These are phyloP conservation scores for Calophaca sinica DNA, from an alignment of 306 rosid species.

Conservation along the genomic window DNA sequence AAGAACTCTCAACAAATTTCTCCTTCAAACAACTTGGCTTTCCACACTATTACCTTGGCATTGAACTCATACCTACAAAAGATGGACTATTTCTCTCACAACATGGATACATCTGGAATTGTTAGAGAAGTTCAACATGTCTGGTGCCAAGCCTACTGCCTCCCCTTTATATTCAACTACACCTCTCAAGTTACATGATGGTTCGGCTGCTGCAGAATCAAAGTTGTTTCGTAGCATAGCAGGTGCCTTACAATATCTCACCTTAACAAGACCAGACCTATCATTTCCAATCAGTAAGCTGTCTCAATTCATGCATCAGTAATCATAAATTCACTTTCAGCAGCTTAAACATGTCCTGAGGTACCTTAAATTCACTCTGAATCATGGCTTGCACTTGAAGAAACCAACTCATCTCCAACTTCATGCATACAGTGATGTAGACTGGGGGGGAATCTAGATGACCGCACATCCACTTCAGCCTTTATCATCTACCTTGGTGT, in stretches of 20 bases:
- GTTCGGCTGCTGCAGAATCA: not conserved
- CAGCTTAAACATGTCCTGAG: not conserved
- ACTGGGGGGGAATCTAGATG: not conserved
- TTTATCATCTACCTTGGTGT: not conserved
- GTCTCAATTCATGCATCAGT: not conserved
- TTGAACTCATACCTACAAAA: not conserved
- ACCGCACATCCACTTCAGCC: not conserved
- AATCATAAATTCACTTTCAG: not conserved
- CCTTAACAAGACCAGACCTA: not conserved
- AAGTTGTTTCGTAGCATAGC: not conserved
- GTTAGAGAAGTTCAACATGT: not conserved
- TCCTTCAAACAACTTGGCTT: not conserved
- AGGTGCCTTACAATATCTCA: not conserved
- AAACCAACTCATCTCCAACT: not conserved
- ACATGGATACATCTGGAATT: not conserved
- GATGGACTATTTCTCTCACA: not conserved
- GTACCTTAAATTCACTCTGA: not conserved
- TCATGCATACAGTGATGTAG: not conserved
- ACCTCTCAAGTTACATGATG: not conserved
- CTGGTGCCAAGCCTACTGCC: not conserved
- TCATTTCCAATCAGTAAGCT: not conserved
- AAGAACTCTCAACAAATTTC: not conserved
- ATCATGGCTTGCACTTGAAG: not conserved
- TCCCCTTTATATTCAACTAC: not conserved
- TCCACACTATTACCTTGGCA: not conserved